These are phyloP conservation scores for Seiridium unicorne DNA, from an alignment of 2,329 filamentous ascomycete genomes.

Conservation along the genomic window DNA sequence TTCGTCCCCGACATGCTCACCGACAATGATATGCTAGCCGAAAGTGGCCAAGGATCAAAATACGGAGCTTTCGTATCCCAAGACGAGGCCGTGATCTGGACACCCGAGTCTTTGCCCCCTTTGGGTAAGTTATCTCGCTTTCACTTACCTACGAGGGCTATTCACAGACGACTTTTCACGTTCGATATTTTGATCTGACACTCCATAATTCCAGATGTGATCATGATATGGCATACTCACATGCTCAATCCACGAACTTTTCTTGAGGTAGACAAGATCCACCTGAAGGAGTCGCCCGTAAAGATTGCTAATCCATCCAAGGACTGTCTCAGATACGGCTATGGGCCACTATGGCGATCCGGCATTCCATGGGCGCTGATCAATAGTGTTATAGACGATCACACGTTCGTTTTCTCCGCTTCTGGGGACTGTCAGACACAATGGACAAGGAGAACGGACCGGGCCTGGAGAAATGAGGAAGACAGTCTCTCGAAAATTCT, in stretches of 20 bases:
- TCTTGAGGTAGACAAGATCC: background rate
- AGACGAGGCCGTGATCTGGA: slow-evolving; percentile 30
- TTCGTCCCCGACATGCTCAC: slow-evolving; percentile 25
- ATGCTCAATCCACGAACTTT: slow-evolving; percentile 71
- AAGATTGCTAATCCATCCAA: slow-evolving; percentile 35
- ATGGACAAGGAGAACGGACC: slow-evolving; percentile 45
- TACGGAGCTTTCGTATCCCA: slow-evolving; percentile 26
- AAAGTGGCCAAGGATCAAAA: background rate
- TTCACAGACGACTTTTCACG: too few relatives aligned
- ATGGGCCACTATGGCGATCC: slow-evolving; percentile 53
- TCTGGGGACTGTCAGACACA: slow-evolving; percentile 36
- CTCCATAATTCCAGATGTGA: slow-evolving; percentile 46
- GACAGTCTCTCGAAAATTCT: slow-evolving; percentile 38
- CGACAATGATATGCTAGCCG: slow-evolving; percentile 28
- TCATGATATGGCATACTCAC: slow-evolving; percentile 75
- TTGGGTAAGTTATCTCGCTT: slow-evolving; percentile 39
- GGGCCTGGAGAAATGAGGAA: slow-evolving; percentile 55
- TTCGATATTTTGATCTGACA: too few relatives aligned
- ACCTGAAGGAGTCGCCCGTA: background rate
- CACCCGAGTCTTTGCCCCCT: slow-evolving; percentile 45
- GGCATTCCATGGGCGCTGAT: slow-evolving; percentile 64
- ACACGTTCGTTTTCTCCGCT: slow-evolving; percentile 37
- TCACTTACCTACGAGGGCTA: background rate
- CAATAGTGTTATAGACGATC: slow-evolving; percentile 48
- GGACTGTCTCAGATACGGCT: slow-evolving; percentile 62